Base-by-base conservation (phyloP, 164 flowering plant species). In the Vitis labrusca region DNA sequence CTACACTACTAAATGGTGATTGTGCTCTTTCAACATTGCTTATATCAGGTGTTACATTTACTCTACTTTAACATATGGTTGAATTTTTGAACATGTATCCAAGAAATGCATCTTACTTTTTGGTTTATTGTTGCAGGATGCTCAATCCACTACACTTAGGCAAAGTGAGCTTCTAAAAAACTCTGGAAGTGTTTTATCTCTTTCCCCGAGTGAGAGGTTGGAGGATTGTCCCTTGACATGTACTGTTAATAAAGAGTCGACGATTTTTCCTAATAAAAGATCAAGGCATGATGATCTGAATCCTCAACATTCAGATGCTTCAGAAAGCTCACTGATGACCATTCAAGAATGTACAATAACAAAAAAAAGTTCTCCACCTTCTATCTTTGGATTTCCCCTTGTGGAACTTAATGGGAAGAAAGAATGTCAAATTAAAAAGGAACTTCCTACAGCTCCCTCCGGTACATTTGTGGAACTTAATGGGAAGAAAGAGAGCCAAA, bases 261-360 rank as follows among this genome's bases (percentile, higher is more conserved):
- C 81, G 5, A 50, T 83, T 3, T 17, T 75, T 15, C 77, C 72
- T 10, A 77, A 73, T 29, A 83, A 83, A 72, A 74, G 83, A 59
- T 58, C 81, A 47, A 76, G 81, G 71, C 71, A 71, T 5, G 67
- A 68, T 50, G 84, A 80, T 48, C 63, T 63, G 5, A 74, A 59
- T 71, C 68, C 76, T 23, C 72, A 69, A 71, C 64, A 30, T 60
- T 57, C 77, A 9, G 73, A 71, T 61, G 67, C 51, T 17, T 78
- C 86, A 1, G 88, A 80, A 15, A 71, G 65, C 53, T 83, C 89
- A 50, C 70, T 71, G 16, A 63, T 69, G 48, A 67, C 79, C 0
- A 71, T 59, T 51, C 81, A 78, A 11, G 85, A 76, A 2, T 79
- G 83, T 10, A 67, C 76, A 44, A 79, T 73, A 14, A 74, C 85